These are phyloP conservation scores for Areca catechu DNA, from an alignment of 176 grass and related monocot species.

Conservation along the genomic window DNA sequence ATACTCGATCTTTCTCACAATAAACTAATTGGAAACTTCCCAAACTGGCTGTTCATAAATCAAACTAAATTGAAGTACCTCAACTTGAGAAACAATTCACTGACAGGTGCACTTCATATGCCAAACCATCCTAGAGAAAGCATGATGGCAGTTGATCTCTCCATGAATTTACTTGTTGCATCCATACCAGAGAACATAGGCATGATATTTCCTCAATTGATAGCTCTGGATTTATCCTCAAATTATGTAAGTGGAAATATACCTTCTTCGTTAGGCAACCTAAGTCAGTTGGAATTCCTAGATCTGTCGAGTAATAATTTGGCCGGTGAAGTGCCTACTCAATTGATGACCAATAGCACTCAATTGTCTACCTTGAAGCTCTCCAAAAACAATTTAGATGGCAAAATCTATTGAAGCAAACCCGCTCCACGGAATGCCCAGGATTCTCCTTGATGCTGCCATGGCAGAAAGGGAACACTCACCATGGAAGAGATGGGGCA, in stretches of 20 bases:
- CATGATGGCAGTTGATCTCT: slow-evolving; percentile 9
- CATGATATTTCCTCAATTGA: slow-evolving; percentile 13
- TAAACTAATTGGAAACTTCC: slow-evolving; percentile 16
- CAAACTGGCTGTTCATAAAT: slow-evolving; percentile 26
- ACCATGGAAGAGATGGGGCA: no score
- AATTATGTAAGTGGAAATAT: slow-evolving; percentile 22
- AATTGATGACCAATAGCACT: slow-evolving; percentile 2
- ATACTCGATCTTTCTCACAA: slow-evolving; percentile 26
- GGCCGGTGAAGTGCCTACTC: slow-evolving; percentile 6
- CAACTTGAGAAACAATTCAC: slow-evolving; percentile 18
- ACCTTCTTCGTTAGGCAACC: slow-evolving; percentile 5
- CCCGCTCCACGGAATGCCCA: no score
- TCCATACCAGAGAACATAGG: slow-evolving; percentile 13
- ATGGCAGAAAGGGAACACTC: no score
- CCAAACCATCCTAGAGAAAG: neutral
- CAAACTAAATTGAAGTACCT: neutral
- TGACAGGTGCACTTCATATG: slow-evolving; percentile 11
- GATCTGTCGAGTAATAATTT: slow-evolving; percentile 29
- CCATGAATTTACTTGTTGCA: slow-evolving; percentile 8
- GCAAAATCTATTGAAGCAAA: no score
- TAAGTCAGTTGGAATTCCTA: neutral
- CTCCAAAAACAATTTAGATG: slow-evolving; percentile 10
- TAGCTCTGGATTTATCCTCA: neutral
- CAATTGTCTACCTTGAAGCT: neutral
- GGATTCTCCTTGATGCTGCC: no score